Evolutionary conservation across 2,329 filamentous ascomycete species (phyloP), one percentile per base, ranked within the genome.

Genomic region (Botrytis deweyae): DNA sequence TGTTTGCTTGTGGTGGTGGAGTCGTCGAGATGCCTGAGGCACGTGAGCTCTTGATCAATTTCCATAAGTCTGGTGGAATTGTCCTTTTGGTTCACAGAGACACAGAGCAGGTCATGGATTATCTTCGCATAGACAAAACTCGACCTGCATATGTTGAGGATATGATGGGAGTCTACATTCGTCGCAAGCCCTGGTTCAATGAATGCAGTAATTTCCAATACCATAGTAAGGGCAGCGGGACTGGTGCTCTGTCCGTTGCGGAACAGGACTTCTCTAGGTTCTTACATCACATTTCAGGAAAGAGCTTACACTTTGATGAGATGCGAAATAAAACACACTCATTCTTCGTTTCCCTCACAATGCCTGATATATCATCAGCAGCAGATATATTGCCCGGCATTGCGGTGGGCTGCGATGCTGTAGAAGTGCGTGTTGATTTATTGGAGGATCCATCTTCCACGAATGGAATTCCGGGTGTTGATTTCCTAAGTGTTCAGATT

Each of bases 191-290:
- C 4, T 97, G 93, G 90, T 98, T 94, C 83, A 88, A 93, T 73
- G 90, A 95, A 81, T 98, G 96, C 86, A 98, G 95, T 85, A 99
- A 97, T 81, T 92, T 94, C 79, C 90, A 97, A 78, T 98, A 97
- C 84, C 93, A 95, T 84, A 97, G 93, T 82, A 93, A 94, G 69
- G 90, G 88, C 77, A 76, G 76, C 55, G 77, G 79, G n/a, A 67
- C 75, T 49, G 77, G 80, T 18, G 79, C 78, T 44, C 74, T 81
- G 40, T 79, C 79, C 18, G 73, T 79, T 72, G 80, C 80, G 36
- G 74, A 76, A 66, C 84, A 89, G 66, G 92, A 95, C 80, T 96
- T 97, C 79, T 85, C 86, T 29, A 89, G 91, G 66, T 95, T 97
- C 81, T 83, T 95, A 67, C 86, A 87, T 58, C 86, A 91, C 49